Percentiles rank a stretch among this genome's conserved stretches.
Evolutionary conservation across 257 asterid genomes (phyloP).

Genomic region (Jacaranda mimosifolia): DNA sequence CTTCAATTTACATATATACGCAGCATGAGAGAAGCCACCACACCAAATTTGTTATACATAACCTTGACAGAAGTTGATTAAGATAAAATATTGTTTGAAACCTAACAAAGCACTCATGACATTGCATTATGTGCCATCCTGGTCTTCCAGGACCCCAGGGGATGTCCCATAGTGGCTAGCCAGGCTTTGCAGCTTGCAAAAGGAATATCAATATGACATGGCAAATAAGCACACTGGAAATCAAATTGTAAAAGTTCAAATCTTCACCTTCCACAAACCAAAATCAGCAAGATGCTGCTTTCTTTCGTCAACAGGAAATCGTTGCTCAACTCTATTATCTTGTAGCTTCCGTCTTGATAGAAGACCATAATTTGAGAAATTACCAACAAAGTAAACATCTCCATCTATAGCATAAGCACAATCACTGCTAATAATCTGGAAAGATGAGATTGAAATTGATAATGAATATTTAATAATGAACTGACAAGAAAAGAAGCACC

Average conservation of each 20-base stretch:
- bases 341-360: constrained; percentile 77
- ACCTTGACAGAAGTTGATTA: background rate
- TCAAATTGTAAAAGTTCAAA: background rate
- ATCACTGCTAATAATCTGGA: constrained; percentile 67
- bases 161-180: constrained; percentile 90
- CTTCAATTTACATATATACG: no score
- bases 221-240: background rate
- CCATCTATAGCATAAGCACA: constrained; percentile 78
- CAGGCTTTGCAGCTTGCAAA: constrained; percentile 84
- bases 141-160: constrained; percentile 99
- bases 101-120: no score
- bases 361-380: constrained; percentile 70
- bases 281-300: constrained; percentile 85
- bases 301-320: constrained; percentile 79
- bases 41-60: background rate
- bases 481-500: background rate
- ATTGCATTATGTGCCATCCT: constrained; percentile 82
- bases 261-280: constrained; percentile 87
- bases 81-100: background rate
- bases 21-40: background rate
- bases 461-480: background rate
- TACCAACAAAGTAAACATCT: constrained; percentile 77
- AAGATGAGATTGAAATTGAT: background rate
- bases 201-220: constrained; percentile 10
- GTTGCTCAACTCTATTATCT: constrained; percentile 75